Conservation (phyloP, 2,329 filamentous ascomycete species). For the Aspergillus jensenii region DNA sequence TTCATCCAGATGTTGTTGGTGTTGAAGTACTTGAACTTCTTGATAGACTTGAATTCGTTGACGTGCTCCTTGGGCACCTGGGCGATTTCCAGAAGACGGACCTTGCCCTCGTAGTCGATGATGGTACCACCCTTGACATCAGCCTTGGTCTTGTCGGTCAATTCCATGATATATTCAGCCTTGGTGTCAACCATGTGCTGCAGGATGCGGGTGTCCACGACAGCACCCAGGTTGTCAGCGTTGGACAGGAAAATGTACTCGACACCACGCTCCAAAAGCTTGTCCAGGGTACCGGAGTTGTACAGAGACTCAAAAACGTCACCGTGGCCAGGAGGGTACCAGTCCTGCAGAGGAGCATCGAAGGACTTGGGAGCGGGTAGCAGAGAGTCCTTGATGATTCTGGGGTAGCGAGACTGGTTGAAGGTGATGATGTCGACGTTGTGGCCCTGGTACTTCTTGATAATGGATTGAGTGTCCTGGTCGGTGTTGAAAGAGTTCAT, state of each 20-base stretch:
- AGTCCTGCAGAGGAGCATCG: slow-evolving; percentile 86
- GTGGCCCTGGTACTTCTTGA: slow-evolving; percentile 99
- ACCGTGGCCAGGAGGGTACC: slow-evolving; percentile 98
- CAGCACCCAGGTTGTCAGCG: slow-evolving; percentile 96
- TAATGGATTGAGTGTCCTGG: slow-evolving; percentile 95
- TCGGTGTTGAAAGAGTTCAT: slow-evolving; percentile 99
- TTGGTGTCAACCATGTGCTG: slow-evolving; percentile 99
- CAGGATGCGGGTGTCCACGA: slow-evolving; percentile 95
- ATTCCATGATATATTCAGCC: slow-evolving; percentile 98
- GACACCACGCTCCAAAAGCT: slow-evolving; percentile 91
- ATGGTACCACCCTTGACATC: slow-evolving; percentile 99
- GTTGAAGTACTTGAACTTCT: slow-evolving; percentile 99
- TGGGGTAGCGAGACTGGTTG: slow-evolving; percentile 98
- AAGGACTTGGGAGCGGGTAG: slow-evolving; percentile 90
- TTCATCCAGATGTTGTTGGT: slow-evolving; percentile 99
- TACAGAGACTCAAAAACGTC: slow-evolving; percentile 99
- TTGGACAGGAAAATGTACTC: slow-evolving; percentile 99
- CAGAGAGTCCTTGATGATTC: slow-evolving; percentile 96
- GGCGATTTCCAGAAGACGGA: slow-evolving; percentile 95
- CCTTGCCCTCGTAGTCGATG: slow-evolving; percentile 97
- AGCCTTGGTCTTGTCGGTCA: slow-evolving; percentile 99
- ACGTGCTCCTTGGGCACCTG: slow-evolving; percentile 99
- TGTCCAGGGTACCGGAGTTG: slow-evolving; percentile 97
- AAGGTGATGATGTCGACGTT: slow-evolving; percentile 99
- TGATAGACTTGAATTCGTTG: slow-evolving; percentile 99